Evolutionary conservation across 1,284 basidiomycete species (phyloP).

Genomic region (Irpex sp.): DNA sequence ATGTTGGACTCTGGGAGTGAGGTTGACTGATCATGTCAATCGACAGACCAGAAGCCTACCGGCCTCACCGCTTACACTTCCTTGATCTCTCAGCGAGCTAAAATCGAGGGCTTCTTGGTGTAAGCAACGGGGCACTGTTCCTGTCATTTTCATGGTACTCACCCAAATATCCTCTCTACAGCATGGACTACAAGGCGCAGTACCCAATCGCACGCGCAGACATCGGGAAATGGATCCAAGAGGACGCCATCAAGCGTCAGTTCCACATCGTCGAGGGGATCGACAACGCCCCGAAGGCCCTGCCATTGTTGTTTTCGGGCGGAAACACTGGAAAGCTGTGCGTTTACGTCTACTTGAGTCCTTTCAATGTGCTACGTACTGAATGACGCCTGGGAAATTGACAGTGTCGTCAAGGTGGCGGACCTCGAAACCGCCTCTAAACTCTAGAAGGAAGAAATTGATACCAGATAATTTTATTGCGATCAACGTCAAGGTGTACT

Average conservation of each 20-base stretch:
- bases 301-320: conserved; percentile 77
- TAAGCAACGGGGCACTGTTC: conserved; percentile 28
- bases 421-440: conserved; percentile 6
- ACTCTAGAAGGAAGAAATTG: conserved; percentile 1
- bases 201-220: conserved; percentile 54
- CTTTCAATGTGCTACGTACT: no score
- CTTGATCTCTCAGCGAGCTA: conserved; percentile 75
- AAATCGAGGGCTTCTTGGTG: conserved; percentile 84
- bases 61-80: conserved; percentile 60
- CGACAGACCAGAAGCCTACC: conserved; percentile 51
- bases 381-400: not conserved
- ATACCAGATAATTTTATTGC: not conserved
- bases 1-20: not conserved
- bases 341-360: conserved; percentile 27
- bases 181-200: conserved; percentile 62
- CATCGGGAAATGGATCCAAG: conserved; percentile 50
- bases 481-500: not conserved
- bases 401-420: conserved; percentile 15
- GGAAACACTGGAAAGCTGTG: conserved; percentile 82
- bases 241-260: conserved; percentile 71
- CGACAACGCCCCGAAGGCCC: conserved; percentile 63
- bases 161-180: conserved; percentile 22
- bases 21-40: not conserved
- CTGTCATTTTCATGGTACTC: no score
- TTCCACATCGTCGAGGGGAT: conserved; percentile 79